Evolutionary conservation across 2,329 filamentous ascomycete species (phyloP).

Genomic region (Plectosphaerella plurivora): DNA sequence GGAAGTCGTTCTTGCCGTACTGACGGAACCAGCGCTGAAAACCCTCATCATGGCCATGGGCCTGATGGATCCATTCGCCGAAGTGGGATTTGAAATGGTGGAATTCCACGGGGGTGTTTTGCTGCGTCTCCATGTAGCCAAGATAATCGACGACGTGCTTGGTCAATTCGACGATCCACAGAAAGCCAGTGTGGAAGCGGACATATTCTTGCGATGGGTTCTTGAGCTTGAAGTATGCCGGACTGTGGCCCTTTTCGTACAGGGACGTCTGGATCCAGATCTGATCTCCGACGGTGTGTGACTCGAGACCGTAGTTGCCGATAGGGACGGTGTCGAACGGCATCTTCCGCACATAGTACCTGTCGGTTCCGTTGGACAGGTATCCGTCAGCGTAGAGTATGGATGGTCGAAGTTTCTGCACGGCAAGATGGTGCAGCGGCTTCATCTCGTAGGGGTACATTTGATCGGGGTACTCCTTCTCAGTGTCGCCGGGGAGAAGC

Average conservation of each 20-base stretch:
- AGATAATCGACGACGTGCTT: constrained; percentile 72
- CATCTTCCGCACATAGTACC: constrained; percentile 49
- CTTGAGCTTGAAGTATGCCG: constrained; percentile 57
- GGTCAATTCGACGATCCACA: constrained; percentile 66
- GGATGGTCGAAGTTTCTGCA: constrained; percentile 13
- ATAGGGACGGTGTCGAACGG: constrained; percentile 58
- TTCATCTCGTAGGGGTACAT: constrained; percentile 42
- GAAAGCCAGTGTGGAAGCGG: constrained; percentile 57
- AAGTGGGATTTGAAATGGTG: constrained; percentile 56
- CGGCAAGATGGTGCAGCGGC: constrained; percentile 45
- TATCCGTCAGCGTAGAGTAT: constrained; percentile 57
- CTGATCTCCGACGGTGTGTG: constrained; percentile 41
- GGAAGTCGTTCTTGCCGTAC: constrained; percentile 54
- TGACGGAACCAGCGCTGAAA: constrained; percentile 53
- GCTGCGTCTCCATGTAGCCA: constrained; percentile 21
- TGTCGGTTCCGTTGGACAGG: constrained; percentile 37
- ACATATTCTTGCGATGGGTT: constrained; percentile 55
- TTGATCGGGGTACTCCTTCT: not conserved
- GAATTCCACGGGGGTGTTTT: constrained; percentile 37
- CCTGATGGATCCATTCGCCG: constrained; percentile 44
- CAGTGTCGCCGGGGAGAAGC: constrained; percentile 20
- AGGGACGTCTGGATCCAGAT: constrained; percentile 61
- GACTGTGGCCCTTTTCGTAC: constrained; percentile 24
- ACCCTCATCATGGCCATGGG: constrained; percentile 32
- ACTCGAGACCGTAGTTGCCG: constrained; percentile 55